phyloP scores from a whole-genome alignment of 176 grass and related monocot species.

The Oropetium thomaeum region DNA sequence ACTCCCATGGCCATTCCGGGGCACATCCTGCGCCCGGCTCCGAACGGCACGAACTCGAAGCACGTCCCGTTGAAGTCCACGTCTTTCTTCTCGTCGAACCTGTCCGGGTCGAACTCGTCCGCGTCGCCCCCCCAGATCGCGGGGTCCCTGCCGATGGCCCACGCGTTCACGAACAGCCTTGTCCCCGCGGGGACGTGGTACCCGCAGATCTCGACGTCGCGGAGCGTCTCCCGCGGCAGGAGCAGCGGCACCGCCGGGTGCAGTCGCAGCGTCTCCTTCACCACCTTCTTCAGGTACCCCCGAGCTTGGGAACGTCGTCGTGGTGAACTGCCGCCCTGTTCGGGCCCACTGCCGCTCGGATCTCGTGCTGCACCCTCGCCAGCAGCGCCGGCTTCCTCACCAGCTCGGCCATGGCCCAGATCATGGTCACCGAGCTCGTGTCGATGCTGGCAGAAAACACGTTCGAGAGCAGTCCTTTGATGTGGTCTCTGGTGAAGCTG shows the following conservation, averaged over 20 bases:
- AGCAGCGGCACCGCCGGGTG: conserved; percentile 35
- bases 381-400: background rate
- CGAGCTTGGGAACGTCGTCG: background rate
- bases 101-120: conserved; percentile 41
- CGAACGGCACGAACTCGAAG: conserved; percentile 38
- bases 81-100: background rate
- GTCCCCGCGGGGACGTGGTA: conserved; percentile 35
- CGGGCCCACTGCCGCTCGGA: background rate
- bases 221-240: conserved; percentile 27
- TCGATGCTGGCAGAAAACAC: too few relatives aligned
- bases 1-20: conserved; percentile 28
- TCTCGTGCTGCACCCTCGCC: conserved; percentile 24
- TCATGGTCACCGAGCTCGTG: conserved; percentile 5
- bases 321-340: too few relatives aligned
- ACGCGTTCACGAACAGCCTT: conserved; percentile 31
- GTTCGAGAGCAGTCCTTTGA: too few relatives aligned
- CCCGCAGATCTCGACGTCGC: background rate
- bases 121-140: conserved; percentile 15
- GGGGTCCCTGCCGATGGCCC: conserved; percentile 46
- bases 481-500: conserved; percentile 34
- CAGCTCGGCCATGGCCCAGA: conserved; percentile 39
- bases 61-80: conserved; percentile 30
- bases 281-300: conserved; percentile 26
- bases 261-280: conserved; percentile 40
- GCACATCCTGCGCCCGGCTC: conserved; percentile 35